Evolutionary conservation across 371 early-diverging fungal genomes (phyloP).

Genomic region (Catenaria anguillulae): DNA sequence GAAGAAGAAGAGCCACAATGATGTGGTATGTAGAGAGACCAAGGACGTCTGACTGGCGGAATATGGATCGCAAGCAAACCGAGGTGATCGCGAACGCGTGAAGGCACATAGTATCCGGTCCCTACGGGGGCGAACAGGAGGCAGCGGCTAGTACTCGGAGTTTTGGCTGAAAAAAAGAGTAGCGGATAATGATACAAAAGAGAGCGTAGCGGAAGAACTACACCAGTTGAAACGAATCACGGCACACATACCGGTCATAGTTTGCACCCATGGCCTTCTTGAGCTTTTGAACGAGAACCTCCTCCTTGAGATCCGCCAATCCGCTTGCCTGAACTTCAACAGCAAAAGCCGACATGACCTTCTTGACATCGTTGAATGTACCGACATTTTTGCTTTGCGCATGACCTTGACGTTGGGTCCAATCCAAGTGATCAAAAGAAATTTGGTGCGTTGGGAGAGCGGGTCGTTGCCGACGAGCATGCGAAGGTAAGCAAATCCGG

Average conservation of each 20-base stretch:
- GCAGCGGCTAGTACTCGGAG: neutral
- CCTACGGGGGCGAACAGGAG: too few relatives aligned
- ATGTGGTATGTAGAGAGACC: too few relatives aligned
- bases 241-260: constrained; percentile 36
- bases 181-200: too few relatives aligned
- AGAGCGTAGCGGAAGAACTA: too few relatives aligned
- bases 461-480: constrained; percentile 70
- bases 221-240: neutral
- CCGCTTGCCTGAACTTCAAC: constrained; percentile 55
- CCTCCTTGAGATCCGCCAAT: constrained; percentile 29
- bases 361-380: too few relatives aligned
- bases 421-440: constrained; percentile 59
- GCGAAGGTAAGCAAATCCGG: constrained; percentile 65
- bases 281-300: constrained; percentile 36
- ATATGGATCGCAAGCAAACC: too few relatives aligned
- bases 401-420: constrained; percentile 66
- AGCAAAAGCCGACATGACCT: constrained; percentile 51
- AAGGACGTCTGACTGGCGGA: too few relatives aligned
- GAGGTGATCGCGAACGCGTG: too few relatives aligned
- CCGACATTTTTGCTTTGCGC: constrained; percentile 68
- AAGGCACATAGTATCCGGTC: too few relatives aligned
- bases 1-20: too few relatives aligned
- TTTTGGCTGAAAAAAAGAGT: neutral
- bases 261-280: constrained; percentile 53
- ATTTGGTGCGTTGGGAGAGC: constrained; percentile 53